phyloP scores from a whole-genome alignment of 257 asterid genomes.

The Nicotiana attenuata region DNA sequence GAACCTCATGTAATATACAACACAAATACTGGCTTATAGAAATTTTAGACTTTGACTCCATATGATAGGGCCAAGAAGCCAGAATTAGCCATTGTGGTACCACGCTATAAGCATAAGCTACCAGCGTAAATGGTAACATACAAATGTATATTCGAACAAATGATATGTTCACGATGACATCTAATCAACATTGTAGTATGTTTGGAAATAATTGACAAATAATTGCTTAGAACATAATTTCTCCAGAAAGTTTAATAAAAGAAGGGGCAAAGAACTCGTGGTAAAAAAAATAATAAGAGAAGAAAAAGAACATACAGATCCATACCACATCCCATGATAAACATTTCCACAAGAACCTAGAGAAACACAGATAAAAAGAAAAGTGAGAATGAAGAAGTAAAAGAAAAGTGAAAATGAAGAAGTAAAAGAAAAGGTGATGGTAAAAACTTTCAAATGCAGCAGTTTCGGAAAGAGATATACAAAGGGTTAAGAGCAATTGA shows the following conservation, averaged over 20 bases:
- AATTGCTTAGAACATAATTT: not conserved
- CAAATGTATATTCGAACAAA: not conserved
- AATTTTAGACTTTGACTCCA: not conserved
- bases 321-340: constrained; percentile 90
- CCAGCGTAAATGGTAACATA: not conserved
- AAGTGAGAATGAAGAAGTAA: not conserved
- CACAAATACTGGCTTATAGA: not conserved
- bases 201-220: not conserved
- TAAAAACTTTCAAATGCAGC: not conserved
- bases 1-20: not conserved
- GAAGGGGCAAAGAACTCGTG: not conserved
- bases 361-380: constrained; percentile 11
- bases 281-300: constrained; percentile 16
- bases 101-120: not conserved
- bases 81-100: not conserved
- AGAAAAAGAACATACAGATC: constrained; percentile 80
- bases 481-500: not conserved
- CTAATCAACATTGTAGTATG: not conserved
- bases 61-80: not conserved
- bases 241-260: not conserved
- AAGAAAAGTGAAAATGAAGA: constrained; percentile 12
- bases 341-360: constrained; percentile 96
- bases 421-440: not conserved
- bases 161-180: not conserved
- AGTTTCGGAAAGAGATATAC: not conserved